Evolutionary conservation across 805 yeast species (phyloP).

Genomic region (Kodamaea laetipori): DNA sequence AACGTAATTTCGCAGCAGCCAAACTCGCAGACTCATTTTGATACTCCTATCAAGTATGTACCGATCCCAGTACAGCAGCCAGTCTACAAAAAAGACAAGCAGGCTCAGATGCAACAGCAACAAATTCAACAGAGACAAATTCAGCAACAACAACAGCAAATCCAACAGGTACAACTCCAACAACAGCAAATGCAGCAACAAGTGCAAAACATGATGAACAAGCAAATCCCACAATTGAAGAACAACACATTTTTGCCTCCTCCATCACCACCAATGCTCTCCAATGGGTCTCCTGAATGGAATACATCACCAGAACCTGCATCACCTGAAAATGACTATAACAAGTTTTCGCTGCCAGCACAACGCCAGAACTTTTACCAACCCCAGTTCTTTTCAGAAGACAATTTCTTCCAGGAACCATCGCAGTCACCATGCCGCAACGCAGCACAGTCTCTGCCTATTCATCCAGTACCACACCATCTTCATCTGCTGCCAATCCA

Average conservation of each 20-base stretch:
- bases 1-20: not conserved
- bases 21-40: conserved; percentile 6
- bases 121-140: conserved; percentile 14
- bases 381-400: conserved; percentile 44
- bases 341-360: conserved; percentile 27
- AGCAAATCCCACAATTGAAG: conserved; percentile 7
- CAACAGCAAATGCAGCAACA: conserved; percentile 13
- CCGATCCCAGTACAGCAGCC: conserved; percentile 47
- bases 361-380: conserved; percentile 36
- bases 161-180: conserved; percentile 1
- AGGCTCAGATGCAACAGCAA: conserved; percentile 10
- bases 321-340: conserved; percentile 17
- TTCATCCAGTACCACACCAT: conserved; percentile 27
- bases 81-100: conserved; percentile 16
- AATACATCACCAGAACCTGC: conserved; percentile 42
- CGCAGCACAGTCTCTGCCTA: conserved; percentile 8
- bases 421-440: conserved; percentile 6
- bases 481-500: conserved; percentile 11
- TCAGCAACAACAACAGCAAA: conserved; percentile 12
- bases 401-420: conserved; percentile 12
- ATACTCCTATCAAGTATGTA: conserved; percentile 29
- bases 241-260: conserved; percentile 39
- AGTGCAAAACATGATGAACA: conserved; percentile 1
- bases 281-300: conserved; percentile 40
- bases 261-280: conserved; percentile 35